These are phyloP conservation scores for Pythium dissotocum DNA, from an alignment of 352 stramenopile species.

Conservation along the genomic window DNA sequence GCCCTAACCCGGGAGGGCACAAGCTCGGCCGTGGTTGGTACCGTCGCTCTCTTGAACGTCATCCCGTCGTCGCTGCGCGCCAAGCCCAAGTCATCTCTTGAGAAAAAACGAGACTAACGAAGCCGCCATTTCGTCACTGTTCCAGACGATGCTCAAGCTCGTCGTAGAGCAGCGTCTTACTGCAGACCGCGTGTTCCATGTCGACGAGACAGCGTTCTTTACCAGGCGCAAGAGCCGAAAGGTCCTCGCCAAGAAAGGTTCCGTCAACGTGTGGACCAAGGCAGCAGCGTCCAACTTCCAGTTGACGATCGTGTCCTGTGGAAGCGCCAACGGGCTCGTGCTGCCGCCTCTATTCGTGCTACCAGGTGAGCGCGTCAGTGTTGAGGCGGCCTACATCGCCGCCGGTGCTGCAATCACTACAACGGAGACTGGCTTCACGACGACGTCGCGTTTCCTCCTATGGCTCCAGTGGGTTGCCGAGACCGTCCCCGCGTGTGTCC, in stretches of 20 bases:
- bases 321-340: conserved; percentile 11
- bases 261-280: conserved; percentile 28
- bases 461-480: background rate
- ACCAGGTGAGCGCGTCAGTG: conserved; percentile 12
- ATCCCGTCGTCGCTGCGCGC: conserved; percentile 3
- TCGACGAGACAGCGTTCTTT: conserved; percentile 34
- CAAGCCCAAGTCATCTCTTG: conserved; percentile 20
- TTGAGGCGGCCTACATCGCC: background rate
- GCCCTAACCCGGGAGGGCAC: too few relatives aligned
- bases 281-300: conserved; percentile 25
- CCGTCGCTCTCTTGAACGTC: conserved; percentile 15
- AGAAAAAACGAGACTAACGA: conserved; percentile 20
- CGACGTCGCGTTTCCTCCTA: background rate
- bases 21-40: conserved; percentile 22
- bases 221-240: conserved; percentile 11
- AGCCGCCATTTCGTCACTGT: conserved; percentile 11
- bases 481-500: background rate
- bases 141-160: conserved; percentile 23
- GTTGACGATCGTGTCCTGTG: conserved; percentile 25
- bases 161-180: conserved; percentile 16
- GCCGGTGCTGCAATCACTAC: conserved; percentile 16
- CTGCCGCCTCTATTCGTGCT: conserved; percentile 27
- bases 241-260: conserved; percentile 28
- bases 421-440: background rate
- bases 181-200: conserved; percentile 23